phyloP scores from a whole-genome alignment of 106 monocot genomes.

The Acorus gramineus region DNA sequence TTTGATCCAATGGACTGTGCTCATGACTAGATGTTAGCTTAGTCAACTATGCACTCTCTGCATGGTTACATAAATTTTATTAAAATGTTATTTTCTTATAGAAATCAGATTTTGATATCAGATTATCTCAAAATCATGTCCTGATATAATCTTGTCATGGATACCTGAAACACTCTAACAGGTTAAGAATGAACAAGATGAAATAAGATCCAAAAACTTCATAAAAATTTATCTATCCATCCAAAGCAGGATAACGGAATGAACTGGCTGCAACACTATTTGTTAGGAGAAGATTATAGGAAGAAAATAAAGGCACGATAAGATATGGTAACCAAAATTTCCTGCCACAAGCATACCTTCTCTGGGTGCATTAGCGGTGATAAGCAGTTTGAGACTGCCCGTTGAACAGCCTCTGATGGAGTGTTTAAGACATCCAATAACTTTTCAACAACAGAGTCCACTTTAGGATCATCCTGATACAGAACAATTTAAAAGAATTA shows the following conservation, averaged over 20 bases:
- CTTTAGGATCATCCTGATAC: constrained; percentile 94
- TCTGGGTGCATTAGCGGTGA: constrained; percentile 87
- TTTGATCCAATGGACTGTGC: no score
- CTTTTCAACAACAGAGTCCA: constrained; percentile 87
- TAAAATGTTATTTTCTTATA: no score
- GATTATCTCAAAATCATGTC: no score
- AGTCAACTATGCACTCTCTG: no score
- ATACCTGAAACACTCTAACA: no score
- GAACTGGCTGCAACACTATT: neutral
- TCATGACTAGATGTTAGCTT: no score
- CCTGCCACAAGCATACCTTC: constrained; percentile 22
- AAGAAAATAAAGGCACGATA: no score
- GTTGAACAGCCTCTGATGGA: constrained; percentile 95
- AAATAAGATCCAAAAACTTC: neutral
- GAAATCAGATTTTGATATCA: no score
- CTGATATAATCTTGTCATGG: no score
- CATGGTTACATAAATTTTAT: no score
- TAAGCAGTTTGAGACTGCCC: constrained; percentile 95
- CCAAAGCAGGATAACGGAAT: neutral
- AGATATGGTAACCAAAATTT: no score
- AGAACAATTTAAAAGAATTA: neutral
- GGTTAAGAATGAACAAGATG: neutral
- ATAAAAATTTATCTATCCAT: neutral
- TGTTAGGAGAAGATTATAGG: no score
- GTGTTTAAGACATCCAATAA: constrained; percentile 91